A percentile compares a stretch with the other conserved stretches of the same genome.
phyloP scores from a whole-genome alignment of 164 flowering plant species.

The Kalanchoe fedtschenkoi region DNA sequence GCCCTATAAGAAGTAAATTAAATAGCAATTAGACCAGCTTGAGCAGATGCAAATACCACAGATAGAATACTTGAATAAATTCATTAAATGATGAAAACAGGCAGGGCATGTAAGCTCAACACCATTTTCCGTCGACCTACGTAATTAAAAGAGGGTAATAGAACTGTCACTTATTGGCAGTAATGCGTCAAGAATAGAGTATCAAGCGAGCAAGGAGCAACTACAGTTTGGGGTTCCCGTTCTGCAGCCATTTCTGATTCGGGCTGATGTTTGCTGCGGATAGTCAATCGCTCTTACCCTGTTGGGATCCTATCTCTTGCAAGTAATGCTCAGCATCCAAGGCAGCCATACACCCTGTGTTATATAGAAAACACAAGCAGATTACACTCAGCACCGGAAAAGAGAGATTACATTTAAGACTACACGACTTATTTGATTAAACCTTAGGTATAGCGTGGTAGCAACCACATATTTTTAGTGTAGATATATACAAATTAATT shows the following conservation, averaged over 20 bases:
- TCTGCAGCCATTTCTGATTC: not conserved
- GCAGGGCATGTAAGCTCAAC: too few relatives aligned
- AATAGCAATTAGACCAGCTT: too few relatives aligned
- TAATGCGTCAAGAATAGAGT: not conserved
- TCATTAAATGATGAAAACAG: too few relatives aligned
- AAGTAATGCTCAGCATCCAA: slow-evolving; percentile 91
- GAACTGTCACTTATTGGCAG: too few relatives aligned
- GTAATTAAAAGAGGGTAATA: too few relatives aligned
- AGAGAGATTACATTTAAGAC: not conserved
- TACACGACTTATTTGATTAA: not conserved
- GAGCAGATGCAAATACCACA: too few relatives aligned
- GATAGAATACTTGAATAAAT: too few relatives aligned
- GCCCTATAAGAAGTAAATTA: too few relatives aligned
- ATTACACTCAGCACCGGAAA: not conserved
- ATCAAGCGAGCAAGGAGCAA: not conserved
- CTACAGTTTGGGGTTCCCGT: not conserved
- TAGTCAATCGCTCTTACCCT: slow-evolving; percentile 58
- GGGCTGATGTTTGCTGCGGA: not conserved
- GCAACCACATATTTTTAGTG: not conserved
- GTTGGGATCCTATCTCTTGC: slow-evolving; percentile 79
- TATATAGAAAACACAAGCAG: not conserved
- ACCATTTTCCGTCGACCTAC: too few relatives aligned
- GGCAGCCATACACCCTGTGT: slow-evolving; percentile 92
- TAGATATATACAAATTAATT: not conserved
- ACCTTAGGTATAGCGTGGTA: not conserved